phyloP scores from a whole-genome alignment of 108 stramenopile species.

The Aurantiochytrium sp. region DNA sequence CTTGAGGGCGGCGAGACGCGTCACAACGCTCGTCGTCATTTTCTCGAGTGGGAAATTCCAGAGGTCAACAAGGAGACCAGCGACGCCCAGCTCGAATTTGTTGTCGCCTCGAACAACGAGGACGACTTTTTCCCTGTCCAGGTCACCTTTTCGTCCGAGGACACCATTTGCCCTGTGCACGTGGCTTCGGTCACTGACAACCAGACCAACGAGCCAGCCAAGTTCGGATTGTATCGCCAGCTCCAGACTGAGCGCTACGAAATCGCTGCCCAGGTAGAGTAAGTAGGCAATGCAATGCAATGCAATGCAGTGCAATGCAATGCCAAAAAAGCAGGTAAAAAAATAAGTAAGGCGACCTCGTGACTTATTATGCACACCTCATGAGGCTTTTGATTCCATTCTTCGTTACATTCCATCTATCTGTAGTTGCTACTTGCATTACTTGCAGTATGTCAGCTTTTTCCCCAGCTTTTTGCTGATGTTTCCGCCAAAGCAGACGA shows the following conservation, averaged over 20 bases:
- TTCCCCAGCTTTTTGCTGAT: too few relatives aligned
- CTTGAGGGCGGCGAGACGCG: neutral
- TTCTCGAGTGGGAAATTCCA: neutral
- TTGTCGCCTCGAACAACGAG: neutral
- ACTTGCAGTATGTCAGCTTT: too few relatives aligned
- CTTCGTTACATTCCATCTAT: too few relatives aligned
- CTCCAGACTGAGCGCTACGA: neutral
- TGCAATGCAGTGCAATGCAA: too few relatives aligned
- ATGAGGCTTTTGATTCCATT: too few relatives aligned
- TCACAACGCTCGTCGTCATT: neutral
- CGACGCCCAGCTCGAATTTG: neutral
- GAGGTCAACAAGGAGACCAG: neutral
- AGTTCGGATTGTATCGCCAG: neutral
- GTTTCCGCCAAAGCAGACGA: too few relatives aligned
- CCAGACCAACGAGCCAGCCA: neutral
- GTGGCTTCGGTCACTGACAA: neutral
- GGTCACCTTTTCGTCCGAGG: neutral
- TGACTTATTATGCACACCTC: too few relatives aligned
- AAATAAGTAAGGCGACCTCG: too few relatives aligned
- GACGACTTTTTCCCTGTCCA: constrained; percentile 5
- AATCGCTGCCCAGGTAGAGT: neutral
- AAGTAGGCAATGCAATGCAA: neutral
- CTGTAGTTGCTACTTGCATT: too few relatives aligned
- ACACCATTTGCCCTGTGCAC: constrained; percentile 5
- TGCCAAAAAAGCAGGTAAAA: too few relatives aligned